These are phyloP conservation scores for Periconia macrospinosa DNA, from an alignment of 2,329 filamentous ascomycete species.

Conservation along the genomic window DNA sequence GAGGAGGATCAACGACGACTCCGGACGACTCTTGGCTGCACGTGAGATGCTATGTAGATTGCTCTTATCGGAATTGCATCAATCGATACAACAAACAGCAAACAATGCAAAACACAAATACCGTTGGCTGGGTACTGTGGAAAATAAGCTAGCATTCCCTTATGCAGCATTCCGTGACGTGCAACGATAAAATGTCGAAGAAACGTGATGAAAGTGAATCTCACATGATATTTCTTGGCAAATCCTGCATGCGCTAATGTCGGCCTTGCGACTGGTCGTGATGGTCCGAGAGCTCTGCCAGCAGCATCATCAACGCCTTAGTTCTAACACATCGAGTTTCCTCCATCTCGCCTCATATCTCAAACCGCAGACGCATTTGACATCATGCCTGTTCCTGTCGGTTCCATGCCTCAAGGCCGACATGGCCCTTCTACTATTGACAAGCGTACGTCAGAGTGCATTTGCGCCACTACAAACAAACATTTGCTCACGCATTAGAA, in stretches of 20 bases:
- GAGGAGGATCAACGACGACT: not conserved
- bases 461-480: slow-evolving; percentile 18
- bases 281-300: not conserved
- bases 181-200: not conserved
- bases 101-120: not conserved
- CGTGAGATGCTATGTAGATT: not conserved
- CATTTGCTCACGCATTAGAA: slow-evolving; percentile 35
- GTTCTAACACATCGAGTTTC: slow-evolving; percentile 5
- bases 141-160: not conserved
- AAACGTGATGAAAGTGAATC: not conserved
- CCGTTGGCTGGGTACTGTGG: not conserved
- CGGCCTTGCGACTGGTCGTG: not conserved
- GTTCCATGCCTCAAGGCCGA: slow-evolving; percentile 41
- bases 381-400: slow-evolving; percentile 61
- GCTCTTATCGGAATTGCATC: not conserved
- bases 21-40: not conserved
- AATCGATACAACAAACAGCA: not conserved
- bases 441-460: slow-evolving; percentile 60
- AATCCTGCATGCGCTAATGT: not conserved
- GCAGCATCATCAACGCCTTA: slow-evolving; percentile 2
- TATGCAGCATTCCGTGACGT: not conserved
- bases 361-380: slow-evolving; percentile 3
- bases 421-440: slow-evolving; percentile 68
- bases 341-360: not conserved
- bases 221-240: not conserved